Conservation (phyloP, 2,329 filamentous ascomycete species). For the Dichotomopilus funicola region DNA sequence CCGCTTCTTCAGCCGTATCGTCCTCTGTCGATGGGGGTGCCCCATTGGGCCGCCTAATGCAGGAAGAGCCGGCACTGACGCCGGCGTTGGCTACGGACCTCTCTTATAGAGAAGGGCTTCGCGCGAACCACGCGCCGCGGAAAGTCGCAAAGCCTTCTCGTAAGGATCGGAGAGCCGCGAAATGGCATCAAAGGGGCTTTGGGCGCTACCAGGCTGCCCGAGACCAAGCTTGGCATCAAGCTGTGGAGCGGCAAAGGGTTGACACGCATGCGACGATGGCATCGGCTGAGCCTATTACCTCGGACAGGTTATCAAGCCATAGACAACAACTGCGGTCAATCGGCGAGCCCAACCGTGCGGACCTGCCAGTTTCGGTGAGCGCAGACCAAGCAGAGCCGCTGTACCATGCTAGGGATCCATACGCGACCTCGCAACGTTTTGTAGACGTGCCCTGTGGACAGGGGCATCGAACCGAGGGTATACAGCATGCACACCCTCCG, state of each 20-base stretch:
- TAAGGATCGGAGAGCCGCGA: conserved; percentile 24
- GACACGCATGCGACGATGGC: conserved; percentile 11
- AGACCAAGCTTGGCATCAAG: conserved; percentile 28
- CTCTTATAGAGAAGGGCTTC: not conserved
- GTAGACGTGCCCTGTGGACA: not conserved
- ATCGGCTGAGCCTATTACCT: conserved; percentile 1
- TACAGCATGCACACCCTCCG: not conserved
- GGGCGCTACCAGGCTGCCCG: conserved; percentile 38
- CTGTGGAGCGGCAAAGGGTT: conserved; percentile 26
- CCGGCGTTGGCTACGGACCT: not conserved
- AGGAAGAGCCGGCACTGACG: not conserved
- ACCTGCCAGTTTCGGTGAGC: conserved; percentile 2
- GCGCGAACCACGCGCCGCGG: conserved; percentile 9
- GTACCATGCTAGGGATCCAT: conserved; percentile 3
- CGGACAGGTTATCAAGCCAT: conserved; percentile 17
- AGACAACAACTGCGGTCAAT: conserved; percentile 8
- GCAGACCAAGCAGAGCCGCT: conserved; percentile 7
- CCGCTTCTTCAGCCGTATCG: conserved; percentile 12
- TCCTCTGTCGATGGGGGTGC: conserved; percentile 1
- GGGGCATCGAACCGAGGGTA: not conserved
- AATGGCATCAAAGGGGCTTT: conserved; percentile 39
- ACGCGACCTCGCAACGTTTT: not conserved
- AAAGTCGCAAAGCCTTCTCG: conserved; percentile 16
- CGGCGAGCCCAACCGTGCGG: conserved; percentile 4
- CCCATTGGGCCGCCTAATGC: too few species aligned